Conservation (phyloP, 1,284 basidiomycete genomes). For the Ceratobasidium theobromae region DNA sequence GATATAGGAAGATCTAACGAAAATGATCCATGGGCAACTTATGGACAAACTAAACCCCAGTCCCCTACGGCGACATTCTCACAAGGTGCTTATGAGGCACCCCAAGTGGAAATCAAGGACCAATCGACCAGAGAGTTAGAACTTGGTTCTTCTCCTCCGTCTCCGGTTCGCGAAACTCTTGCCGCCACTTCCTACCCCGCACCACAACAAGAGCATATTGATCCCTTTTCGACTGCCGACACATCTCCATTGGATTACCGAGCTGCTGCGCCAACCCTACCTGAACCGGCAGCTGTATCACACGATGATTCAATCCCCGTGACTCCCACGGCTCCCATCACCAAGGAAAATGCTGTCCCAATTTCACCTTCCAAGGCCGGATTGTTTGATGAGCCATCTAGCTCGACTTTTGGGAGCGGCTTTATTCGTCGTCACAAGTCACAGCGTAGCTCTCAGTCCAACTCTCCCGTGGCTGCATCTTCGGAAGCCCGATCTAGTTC, state of each 20-base stretch:
- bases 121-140: slow-evolving; percentile 11
- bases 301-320: slow-evolving; percentile 36
- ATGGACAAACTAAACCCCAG: not conserved
- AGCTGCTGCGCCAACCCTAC: slow-evolving; percentile 46
- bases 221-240: slow-evolving; percentile 39
- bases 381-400: slow-evolving; percentile 5
- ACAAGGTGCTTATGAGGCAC: slow-evolving; percentile 40
- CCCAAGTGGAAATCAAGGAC: slow-evolving; percentile 40
- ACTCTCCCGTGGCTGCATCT: not conserved
- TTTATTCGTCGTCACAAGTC: slow-evolving; percentile 19
- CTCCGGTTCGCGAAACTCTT: slow-evolving; percentile 9
- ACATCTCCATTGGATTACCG: slow-evolving; percentile 50
- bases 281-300: slow-evolving; percentile 37
- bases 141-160: not conserved
- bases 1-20: slow-evolving; percentile 58
- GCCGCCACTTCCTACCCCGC: slow-evolving; percentile 32
- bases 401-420: not conserved
- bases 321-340: slow-evolving; percentile 35
- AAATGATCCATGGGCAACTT: slow-evolving; percentile 73
- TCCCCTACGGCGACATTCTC: not conserved
- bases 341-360: not conserved
- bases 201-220: slow-evolving; percentile 33
- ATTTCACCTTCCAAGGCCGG: slow-evolving; percentile 25
- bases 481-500: slow-evolving; percentile 1
- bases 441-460: slow-evolving; percentile 3